phyloP scores from a whole-genome alignment of 805 yeast genomes.

The Wickerhamiella allomyrinae region DNA sequence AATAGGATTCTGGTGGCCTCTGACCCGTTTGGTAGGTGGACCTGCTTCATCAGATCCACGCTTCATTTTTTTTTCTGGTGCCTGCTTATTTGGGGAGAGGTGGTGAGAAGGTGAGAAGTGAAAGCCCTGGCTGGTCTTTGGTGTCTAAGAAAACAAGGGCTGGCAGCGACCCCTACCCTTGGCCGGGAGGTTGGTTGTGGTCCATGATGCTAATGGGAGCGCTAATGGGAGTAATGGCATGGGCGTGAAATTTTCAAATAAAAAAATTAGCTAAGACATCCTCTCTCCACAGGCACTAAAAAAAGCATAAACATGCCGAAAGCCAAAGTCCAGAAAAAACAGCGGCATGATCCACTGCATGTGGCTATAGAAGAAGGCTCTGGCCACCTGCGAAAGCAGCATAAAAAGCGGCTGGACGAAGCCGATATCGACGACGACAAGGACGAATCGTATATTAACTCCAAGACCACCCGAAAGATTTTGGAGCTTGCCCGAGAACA shows the following conservation, averaged over 20 bases:
- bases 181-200: too few species aligned
- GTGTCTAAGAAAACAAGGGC: too few species aligned
- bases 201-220: too few species aligned
- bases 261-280: too few species aligned
- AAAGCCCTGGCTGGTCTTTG: too few species aligned
- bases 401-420: slow-evolving; percentile 21
- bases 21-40: slow-evolving; percentile 5
- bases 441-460: slow-evolving; percentile 60
- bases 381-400: slow-evolving; percentile 47
- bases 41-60: not conserved
- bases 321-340: slow-evolving; percentile 31
- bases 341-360: slow-evolving; percentile 69
- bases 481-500: slow-evolving; percentile 83
- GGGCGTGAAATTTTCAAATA: too few species aligned
- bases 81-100: too few species aligned
- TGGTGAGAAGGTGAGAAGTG: too few species aligned
- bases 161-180: too few species aligned
- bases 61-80: not conserved
- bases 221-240: too few species aligned
- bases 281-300: too few species aligned
- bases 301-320: slow-evolving; percentile 18
- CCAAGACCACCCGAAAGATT: slow-evolving; percentile 70
- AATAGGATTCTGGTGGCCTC: slow-evolving; percentile 5
- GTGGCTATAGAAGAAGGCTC: slow-evolving; percentile 63
- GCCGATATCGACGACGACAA: slow-evolving; percentile 27